A percentile compares a stretch with the other conserved stretches of the same genome.
Conservation (phyloP, 1,284 basidiomycete species). For the Ceratobasidium sp. region DNA sequence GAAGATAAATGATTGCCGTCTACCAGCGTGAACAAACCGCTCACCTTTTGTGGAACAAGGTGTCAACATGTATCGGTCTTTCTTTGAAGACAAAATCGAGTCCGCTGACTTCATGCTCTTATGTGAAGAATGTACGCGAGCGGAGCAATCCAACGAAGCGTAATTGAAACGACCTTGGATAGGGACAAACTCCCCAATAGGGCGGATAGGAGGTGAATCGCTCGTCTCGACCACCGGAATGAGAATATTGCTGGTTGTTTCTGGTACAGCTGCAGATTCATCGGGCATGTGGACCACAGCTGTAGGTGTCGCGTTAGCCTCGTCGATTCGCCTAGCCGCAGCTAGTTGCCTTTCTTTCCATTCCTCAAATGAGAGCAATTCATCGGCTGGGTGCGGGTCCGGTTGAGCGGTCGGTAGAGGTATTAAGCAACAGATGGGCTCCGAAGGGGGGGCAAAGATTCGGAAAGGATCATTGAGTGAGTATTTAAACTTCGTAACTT, state of each 20-base stretch:
- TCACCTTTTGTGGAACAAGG: conserved; percentile 74
- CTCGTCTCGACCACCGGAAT: conserved; percentile 17
- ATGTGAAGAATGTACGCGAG: conserved; percentile 89
- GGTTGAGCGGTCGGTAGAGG: conserved; percentile 65
- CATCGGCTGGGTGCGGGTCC: conserved; percentile 55
- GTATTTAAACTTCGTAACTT: conserved; percentile 1
- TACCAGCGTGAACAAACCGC: neutral
- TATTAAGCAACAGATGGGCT: conserved; percentile 76
- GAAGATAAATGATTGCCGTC: neutral
- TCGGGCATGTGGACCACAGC: conserved; percentile 50
- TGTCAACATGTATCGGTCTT: conserved; percentile 97
- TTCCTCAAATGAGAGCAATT: conserved; percentile 88
- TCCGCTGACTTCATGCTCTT: conserved; percentile 86
- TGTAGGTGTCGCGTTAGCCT: conserved; percentile 45
- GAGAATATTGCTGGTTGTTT: conserved; percentile 16
- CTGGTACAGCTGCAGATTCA: conserved; percentile 45
- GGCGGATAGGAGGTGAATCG: conserved; percentile 20
- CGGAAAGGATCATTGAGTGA: conserved; percentile 38
- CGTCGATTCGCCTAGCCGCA: conserved; percentile 50
- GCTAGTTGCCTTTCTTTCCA: conserved; percentile 82
- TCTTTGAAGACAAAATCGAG: conserved; percentile 89
- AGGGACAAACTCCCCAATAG: conserved; percentile 41
- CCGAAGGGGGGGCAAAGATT: conserved; percentile 42
- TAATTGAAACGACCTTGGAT: conserved; percentile 88
- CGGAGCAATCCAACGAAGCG: conserved; percentile 92